A percentile compares a stretch with the other conserved stretches of the same genome.
Evolutionary conservation across 306 rosid genomes (phyloP).

Genomic region (Prunus kanzakura): DNA sequence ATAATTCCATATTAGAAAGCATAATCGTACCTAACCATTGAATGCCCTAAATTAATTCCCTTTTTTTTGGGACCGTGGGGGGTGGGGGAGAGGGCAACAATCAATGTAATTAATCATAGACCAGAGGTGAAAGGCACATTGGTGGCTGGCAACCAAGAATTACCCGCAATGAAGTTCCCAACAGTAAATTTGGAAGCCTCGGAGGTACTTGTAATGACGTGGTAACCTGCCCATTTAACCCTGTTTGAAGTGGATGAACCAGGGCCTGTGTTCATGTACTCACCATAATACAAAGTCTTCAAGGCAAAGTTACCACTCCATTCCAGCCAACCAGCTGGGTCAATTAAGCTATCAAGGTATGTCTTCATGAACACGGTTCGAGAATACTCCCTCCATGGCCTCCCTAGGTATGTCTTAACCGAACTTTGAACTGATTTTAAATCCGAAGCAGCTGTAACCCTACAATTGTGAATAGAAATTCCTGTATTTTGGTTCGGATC

Average conservation of each 20-base stretch:
- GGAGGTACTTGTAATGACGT: conserved; percentile 56
- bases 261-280: conserved; percentile 59
- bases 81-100: neutral
- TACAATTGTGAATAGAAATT: conserved; percentile 53
- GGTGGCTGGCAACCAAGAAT: conserved; percentile 58
- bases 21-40: neutral
- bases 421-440: conserved; percentile 24
- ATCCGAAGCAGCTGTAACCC: conserved; percentile 43
- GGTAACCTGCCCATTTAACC: conserved; percentile 68
- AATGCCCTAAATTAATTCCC: neutral
- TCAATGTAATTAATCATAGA: conserved; percentile 20
- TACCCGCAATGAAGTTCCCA: conserved; percentile 56
- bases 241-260: conserved; percentile 57
- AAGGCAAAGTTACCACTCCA: conserved; percentile 73
- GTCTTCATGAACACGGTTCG: conserved; percentile 67
- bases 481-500: conserved; percentile 81
- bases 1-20: neutral
- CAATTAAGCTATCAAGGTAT: conserved; percentile 46
- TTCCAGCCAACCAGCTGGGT: conserved; percentile 67
- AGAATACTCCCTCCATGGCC: conserved; percentile 71
- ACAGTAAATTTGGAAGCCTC: conserved; percentile 67
- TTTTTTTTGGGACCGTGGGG: neutral
- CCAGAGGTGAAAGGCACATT: conserved; percentile 62
- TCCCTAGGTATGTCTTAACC: conserved; percentile 46
- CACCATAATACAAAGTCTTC: conserved; percentile 59